Base-by-base conservation (phyloP, 306 rosid species). In the Gynostemma pentaphyllum region DNA sequence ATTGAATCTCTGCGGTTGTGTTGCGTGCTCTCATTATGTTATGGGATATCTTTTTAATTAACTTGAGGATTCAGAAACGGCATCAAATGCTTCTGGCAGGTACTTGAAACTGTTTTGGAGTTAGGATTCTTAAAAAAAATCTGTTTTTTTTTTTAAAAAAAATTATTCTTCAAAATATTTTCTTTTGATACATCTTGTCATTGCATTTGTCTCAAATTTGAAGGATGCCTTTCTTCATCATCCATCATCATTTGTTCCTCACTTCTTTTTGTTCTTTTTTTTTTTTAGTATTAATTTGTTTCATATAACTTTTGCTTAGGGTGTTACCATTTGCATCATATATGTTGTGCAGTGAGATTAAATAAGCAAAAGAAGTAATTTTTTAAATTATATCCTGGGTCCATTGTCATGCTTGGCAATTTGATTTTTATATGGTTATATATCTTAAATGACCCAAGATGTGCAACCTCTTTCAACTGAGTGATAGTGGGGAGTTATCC, bases 51-150 rank as follows among this genome's bases (percentile, higher is more conserved):
- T 59, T 76, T 85, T 73, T 28, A 56, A 73, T 57, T 48, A 74
- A 69, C 78, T 68, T 75, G 49, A 56, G 76, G 83, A 53, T 66
- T 74, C 85, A 78, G 61, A 69, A 59, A 80, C 83, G 53, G 66
- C 89, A 23, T 70, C 83, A 73, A 78, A 69, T 75, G 59, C 84
- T 82, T 82, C 76, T 78, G 79, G 78, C 81, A 77, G 94, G 90
- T 85, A 76, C 76, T 75, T 47, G 11, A 60, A 66, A 78, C 61
- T 86, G 88, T 80, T 81, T 77, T 76, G 69, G 67, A 70, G 79
- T 68, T 55, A 62, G 42, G 64, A 15, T 60, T 62, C n/a, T 72
- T 42, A 27, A 2, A 11, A 53, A 37, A 28, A 59, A 59, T 39
- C 5, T 26, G 23, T 0, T 29, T 27, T 16, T 44, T 7, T 46